These are phyloP conservation scores for Globisporangium canariense DNA, from an alignment of 352 stramenopile genomes.

Conservation along the genomic window DNA sequence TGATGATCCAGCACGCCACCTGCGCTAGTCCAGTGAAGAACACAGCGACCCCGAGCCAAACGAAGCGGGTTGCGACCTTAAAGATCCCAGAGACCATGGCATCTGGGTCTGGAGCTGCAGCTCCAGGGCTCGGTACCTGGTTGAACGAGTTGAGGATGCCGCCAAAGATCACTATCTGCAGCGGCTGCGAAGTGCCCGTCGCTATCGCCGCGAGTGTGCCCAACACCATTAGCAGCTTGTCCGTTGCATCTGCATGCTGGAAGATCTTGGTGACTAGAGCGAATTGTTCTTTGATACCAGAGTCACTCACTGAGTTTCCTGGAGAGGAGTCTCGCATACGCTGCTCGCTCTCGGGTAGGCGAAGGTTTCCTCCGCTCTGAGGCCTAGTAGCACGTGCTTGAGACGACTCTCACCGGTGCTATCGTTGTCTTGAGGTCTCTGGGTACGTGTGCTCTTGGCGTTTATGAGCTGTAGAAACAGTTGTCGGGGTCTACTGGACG, in stretches of 20 bases:
- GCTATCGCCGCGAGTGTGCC: not conserved
- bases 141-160: constrained; percentile 8
- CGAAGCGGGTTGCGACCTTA: constrained; percentile 6
- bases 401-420: too few species aligned
- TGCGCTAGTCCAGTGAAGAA: constrained; percentile 7
- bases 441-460: not conserved
- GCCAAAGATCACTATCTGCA: constrained; percentile 7
- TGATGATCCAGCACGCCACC: constrained; percentile 1
- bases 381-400: not conserved
- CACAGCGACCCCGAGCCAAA: not conserved
- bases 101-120: not conserved
- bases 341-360: not conserved
- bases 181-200: constrained; percentile 1
- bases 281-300: not conserved
- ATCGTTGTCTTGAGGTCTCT: too few species aligned
- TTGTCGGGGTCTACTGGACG: not conserved
- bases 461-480: not conserved
- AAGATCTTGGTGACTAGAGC: constrained; percentile 3
- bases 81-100: not conserved
- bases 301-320: not conserved
- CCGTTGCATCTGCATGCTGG: constrained; percentile 5
- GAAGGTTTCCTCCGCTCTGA: not conserved
- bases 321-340: not conserved
- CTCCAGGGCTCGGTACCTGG: not conserved
- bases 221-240: constrained; percentile 7